Percentiles rank a stretch among this genome's conserved stretches.
phyloP scores from a whole-genome alignment of 768 basidiomycete genomes.

The Russula abietina region DNA sequence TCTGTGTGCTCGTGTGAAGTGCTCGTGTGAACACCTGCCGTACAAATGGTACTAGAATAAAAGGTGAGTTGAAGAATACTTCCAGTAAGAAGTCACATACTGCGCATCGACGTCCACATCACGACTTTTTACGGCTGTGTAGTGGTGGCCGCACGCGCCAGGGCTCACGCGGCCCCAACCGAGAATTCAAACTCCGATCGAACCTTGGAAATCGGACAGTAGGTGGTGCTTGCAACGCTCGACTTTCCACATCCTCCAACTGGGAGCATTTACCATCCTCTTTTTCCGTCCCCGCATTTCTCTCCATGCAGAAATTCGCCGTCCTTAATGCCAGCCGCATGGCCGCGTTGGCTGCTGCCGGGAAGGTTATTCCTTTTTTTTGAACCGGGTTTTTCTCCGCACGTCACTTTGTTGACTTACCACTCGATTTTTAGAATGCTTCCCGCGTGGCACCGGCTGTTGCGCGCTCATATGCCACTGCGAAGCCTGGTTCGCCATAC shows the following conservation, averaged over 20 bases:
- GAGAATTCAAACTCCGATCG: constrained; percentile 21
- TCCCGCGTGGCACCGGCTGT: constrained; percentile 43
- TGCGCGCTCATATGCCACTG: constrained; percentile 90
- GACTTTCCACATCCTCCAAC: constrained; percentile 37
- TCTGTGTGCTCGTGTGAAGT: constrained; percentile 32
- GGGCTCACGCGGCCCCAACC: constrained; percentile 11
- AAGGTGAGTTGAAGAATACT: background rate
- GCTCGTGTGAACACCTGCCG: constrained; percentile 28
- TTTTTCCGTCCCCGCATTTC: constrained; percentile 33
- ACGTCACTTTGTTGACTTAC: constrained; percentile 22
- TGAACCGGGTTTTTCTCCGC: constrained; percentile 22
- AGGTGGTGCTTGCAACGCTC: constrained; percentile 29
- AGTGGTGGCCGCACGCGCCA: no score
- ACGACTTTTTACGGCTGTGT: background rate
- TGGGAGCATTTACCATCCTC: constrained; percentile 35
- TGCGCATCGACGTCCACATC: constrained; percentile 11
- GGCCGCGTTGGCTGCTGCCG: constrained; percentile 60
- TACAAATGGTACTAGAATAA: constrained; percentile 1
- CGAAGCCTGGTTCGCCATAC: constrained; percentile 84
- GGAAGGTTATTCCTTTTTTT: constrained; percentile 45
- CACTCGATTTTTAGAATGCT: constrained; percentile 32
- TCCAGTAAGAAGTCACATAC: constrained; percentile 12
- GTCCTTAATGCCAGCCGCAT: constrained; percentile 78
- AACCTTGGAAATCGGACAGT: constrained; percentile 19
- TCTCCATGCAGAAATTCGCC: constrained; percentile 77